Percentiles rank a stretch among this genome's conserved stretches.
phyloP scores from a whole-genome alignment of 129 eudicot species.

The Flaveria bidentis region DNA sequence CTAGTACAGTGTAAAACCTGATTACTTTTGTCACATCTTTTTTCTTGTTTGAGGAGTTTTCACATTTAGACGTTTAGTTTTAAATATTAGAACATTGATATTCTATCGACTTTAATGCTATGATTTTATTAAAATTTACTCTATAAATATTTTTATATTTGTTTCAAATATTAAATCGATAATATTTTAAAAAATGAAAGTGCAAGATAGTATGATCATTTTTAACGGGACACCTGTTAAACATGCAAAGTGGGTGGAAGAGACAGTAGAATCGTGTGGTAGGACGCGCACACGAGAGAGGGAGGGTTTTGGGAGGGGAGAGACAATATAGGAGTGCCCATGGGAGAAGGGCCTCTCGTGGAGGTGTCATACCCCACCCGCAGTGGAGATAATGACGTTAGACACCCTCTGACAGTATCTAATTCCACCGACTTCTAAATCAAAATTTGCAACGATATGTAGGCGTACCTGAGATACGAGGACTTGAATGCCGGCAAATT shows the following conservation, averaged over 20 bases:
- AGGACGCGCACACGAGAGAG: too few species aligned
- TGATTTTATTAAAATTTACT: neutral
- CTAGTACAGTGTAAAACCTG: neutral
- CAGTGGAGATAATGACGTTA: too few species aligned
- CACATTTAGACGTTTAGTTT: neutral
- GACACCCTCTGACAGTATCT: too few species aligned
- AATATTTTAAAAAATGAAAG: too few species aligned
- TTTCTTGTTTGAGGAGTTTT: neutral
- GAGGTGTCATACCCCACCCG: too few species aligned
- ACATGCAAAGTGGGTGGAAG: too few species aligned
- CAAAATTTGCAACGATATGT: neutral
- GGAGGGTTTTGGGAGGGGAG: too few species aligned
- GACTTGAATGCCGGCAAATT: slow-evolving; percentile 75
- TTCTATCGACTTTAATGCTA: neutral
- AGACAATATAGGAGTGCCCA: too few species aligned
- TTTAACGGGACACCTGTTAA: too few species aligned
- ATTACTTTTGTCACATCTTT: neutral
- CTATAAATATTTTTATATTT: neutral
- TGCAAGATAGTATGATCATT: too few species aligned
- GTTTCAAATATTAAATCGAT: neutral
- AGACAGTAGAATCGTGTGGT: too few species aligned
- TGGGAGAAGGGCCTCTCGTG: too few species aligned
- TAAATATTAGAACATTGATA: neutral
- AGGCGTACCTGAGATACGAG: slow-evolving; percentile 61
- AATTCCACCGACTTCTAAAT: neutral